phyloP scores from a whole-genome alignment of 345 rosid genomes.

The Melastoma malabathricum region DNA sequence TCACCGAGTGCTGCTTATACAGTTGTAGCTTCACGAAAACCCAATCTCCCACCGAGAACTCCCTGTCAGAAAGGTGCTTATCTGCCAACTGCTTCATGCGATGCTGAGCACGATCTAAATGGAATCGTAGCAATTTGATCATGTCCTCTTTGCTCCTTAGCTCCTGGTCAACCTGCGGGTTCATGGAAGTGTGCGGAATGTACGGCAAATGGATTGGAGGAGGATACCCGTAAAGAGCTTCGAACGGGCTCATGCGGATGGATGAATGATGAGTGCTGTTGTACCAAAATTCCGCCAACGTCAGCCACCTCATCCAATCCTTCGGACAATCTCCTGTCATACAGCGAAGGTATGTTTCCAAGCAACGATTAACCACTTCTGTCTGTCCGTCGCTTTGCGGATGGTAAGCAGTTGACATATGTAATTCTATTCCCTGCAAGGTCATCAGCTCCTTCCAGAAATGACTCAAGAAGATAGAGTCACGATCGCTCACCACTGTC shows the following conservation, averaged over 20 bases:
- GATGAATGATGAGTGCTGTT: neutral
- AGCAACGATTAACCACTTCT: neutral
- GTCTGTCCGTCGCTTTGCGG: neutral
- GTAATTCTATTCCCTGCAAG: neutral
- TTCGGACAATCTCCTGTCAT: neutral
- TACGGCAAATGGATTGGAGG: no score
- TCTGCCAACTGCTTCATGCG: no score
- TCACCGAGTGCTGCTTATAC: no score
- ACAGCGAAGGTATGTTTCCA: neutral
- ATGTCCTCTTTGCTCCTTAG: no score
- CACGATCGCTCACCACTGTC: neutral
- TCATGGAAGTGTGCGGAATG: no score
- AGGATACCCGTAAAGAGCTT: neutral
- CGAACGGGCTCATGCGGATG: neutral
- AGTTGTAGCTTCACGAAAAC: no score
- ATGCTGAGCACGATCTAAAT: neutral
- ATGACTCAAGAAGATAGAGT: neutral
- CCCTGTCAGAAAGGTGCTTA: no score
- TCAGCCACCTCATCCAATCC: neutral
- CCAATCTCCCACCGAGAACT: no score
- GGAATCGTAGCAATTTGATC: neutral
- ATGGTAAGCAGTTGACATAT: neutral
- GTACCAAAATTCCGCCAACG: conserved; percentile 1
- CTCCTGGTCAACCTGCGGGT: no score
- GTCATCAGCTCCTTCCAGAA: conserved; percentile 3